Base-by-base conservation (phyloP, 192 early-diverging fungal genomes). In the Podila verticillata region DNA sequence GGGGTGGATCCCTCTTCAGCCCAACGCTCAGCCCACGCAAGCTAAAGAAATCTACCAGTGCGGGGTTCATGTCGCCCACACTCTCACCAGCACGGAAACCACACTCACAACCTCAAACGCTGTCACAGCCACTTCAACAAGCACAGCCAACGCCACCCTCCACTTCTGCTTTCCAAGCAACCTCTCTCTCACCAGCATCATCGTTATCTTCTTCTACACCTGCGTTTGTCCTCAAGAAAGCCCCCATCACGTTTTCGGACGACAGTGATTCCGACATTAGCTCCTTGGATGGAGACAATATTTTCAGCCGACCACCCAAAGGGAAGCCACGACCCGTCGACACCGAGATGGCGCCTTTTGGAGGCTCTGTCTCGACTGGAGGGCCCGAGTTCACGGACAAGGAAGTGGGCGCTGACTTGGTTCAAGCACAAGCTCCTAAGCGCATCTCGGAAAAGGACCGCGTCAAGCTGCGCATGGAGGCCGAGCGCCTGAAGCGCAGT, bases 11-110 rank as follows among this genome's bases (percentile, higher is more conserved):
- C 30, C 44, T 80, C 54, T 80, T 80, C 48, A 80, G 77, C 49
- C 77, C 77, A 13, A 72, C 70, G 10, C 77, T 80, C 59, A 72
- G 77, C 35, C 77, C 77, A 13, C 70, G 70, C 36, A 80, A 80
- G 32, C 58, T 31, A 12, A 72, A 65, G 36, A 66, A 48, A 29
- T 24, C 20, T n/a, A n/a, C 22, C 51, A 54, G n/a, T 54, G 51
- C 59, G n/a, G 39, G 51, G 9, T 26, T 54, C 51, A 54, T 54
- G 51, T 54, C 68, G 2, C 17, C 56, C 24, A 26, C 54, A 35
- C 7, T 9, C 13, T 17, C 65, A 29, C 49, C 61, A 19, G 32
- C 48, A 22, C 9, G 61, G 35, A 59, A 60, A 26, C 51, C 22
- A 26, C 51, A 19, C 19, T 29, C 20, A 61, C 57, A 9, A n/a